phyloP scores from a whole-genome alignment of 495 filamentous ascomycete species.

The Neurospora intermedia region DNA sequence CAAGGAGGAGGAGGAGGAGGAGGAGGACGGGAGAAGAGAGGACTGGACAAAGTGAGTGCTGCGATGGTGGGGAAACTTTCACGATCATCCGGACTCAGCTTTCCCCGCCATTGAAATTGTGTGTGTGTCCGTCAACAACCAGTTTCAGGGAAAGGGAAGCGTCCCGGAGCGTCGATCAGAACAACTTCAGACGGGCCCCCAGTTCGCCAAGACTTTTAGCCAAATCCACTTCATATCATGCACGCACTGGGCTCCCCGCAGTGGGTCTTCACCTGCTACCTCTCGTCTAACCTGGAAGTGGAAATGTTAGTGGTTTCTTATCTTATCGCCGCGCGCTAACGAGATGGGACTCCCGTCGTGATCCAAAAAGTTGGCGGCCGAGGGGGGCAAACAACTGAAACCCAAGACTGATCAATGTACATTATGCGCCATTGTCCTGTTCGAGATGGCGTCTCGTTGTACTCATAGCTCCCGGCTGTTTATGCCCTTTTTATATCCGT shows the following conservation, averaged over 20 bases:
- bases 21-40: not conserved
- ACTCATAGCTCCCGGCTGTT: conserved; percentile 36
- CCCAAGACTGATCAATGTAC: not conserved
- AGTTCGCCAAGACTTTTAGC: not conserved
- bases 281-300: too few species aligned
- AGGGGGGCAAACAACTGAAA: not conserved
- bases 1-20: not conserved
- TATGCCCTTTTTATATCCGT: conserved; percentile 59
- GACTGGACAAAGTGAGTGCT: not conserved
- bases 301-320: not conserved
- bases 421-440: not conserved
- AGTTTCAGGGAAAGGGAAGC: not conserved
- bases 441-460: not conserved
- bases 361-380: conserved; percentile 5
- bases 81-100: not conserved
- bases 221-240: not conserved
- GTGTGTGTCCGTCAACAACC: not conserved
- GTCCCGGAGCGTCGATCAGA: not conserved
- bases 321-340: conserved; percentile 8
- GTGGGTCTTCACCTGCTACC: too few species aligned
- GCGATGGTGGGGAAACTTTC: not conserved
- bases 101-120: not conserved
- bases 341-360: not conserved
- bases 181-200: not conserved
- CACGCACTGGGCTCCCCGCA: too few species aligned